A percentile compares a stretch with the other conserved stretches of the same genome.
phyloP scores from a whole-genome alignment of 129 eudicot genomes.

The Kitagawia praeruptora region DNA sequence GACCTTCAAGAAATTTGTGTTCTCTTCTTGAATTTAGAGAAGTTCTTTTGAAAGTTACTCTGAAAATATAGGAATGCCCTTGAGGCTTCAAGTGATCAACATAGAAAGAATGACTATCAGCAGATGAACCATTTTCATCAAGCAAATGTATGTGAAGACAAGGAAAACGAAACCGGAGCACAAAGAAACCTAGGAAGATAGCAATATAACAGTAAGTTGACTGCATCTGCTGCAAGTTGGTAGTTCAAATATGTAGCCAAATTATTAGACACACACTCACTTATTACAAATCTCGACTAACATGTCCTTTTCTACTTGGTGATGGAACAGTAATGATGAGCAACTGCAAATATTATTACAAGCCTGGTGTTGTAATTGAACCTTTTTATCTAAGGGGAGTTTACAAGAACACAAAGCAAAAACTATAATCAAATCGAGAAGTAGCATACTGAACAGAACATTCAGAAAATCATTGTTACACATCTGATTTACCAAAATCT shows the following conservation, averaged over 20 bases:
- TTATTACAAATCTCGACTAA: no score
- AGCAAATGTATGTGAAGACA: background rate
- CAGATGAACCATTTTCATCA: background rate
- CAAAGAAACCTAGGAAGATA: background rate
- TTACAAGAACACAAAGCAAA: background rate
- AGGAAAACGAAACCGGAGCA: background rate
- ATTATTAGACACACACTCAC: no score
- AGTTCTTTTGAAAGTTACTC: no score
- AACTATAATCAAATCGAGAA: background rate
- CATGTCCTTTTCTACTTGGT: no score
- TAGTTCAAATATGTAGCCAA: no score
- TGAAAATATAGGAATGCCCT: no score
- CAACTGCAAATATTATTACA: no score
- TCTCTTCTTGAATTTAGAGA: no score
- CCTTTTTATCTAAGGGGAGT: background rate
- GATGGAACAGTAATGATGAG: no score
- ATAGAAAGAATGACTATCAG: no score
- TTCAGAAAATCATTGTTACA: background rate
- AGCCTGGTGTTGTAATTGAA: background rate
- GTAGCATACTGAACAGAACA: background rate
- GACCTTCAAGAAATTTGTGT: no score
- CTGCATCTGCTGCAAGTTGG: background rate
- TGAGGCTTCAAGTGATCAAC: no score
- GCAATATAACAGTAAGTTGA: background rate
- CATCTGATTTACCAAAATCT: background rate